Conservation (phyloP, 805 yeast genomes). For the Yarrowia sp. region DNA sequence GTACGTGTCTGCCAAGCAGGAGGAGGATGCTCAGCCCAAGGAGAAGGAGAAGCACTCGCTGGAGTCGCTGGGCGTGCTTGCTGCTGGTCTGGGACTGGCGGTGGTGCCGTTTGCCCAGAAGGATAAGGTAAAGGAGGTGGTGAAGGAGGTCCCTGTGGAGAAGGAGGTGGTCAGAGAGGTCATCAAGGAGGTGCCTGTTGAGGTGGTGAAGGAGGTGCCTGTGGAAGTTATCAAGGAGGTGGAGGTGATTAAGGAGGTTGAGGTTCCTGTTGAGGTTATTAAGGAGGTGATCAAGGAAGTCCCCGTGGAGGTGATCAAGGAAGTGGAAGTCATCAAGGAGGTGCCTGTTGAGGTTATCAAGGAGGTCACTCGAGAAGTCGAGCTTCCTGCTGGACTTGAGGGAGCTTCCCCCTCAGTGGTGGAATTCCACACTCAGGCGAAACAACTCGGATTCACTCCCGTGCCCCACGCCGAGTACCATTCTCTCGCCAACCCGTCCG, state of each 20-base stretch:
- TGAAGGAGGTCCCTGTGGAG: not conserved
- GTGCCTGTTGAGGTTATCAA: not conserved
- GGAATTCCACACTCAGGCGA: slow-evolving; percentile 14
- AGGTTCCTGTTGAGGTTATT: slow-evolving; percentile 16
- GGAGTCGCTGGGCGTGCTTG: slow-evolving; percentile 3
- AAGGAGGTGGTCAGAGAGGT: not conserved
- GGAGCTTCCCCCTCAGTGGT: not conserved
- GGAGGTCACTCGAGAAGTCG: not conserved
- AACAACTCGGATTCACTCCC: slow-evolving; percentile 20
- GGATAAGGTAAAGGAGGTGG: not conserved
- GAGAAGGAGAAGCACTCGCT: not conserved
- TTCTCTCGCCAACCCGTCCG: slow-evolving; percentile 12
- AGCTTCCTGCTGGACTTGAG: not conserved
- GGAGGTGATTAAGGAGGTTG: not conserved
- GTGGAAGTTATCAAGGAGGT: slow-evolving; percentile 16
- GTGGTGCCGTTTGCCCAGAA: slow-evolving; percentile 8
- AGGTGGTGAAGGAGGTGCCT: slow-evolving; percentile 20
- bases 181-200: not conserved
- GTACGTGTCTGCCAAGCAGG: not conserved
- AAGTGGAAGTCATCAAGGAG: slow-evolving; percentile 18
- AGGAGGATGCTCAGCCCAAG: not conserved
- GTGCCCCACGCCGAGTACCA: slow-evolving; percentile 23
- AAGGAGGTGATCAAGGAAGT: slow-evolving; percentile 9
- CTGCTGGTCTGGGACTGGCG: slow-evolving; percentile 20
- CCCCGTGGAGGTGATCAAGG: not conserved